Evolutionary conservation across 768 basidiomycete genomes (phyloP).

Genomic region (Fibroporia radiculosa): DNA sequence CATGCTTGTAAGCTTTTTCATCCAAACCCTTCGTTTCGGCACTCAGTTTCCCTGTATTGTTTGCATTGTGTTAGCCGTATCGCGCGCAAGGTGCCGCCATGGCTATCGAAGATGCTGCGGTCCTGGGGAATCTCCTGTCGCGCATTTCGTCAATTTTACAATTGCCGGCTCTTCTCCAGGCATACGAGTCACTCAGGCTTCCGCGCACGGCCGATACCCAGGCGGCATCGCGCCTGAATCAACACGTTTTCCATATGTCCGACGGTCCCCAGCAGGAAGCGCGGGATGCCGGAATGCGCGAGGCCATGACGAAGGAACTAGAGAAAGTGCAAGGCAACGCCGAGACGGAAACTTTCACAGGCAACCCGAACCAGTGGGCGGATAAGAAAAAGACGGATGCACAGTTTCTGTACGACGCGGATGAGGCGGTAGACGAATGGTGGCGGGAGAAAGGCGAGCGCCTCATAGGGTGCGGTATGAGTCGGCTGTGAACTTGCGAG

Average conservation of each 20-base stretch:
- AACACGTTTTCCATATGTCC: slow-evolving; percentile 44
- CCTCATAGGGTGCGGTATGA: too few species aligned
- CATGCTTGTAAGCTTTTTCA: slow-evolving; percentile 28
- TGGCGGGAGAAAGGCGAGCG: slow-evolving; percentile 30
- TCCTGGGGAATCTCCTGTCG: slow-evolving; percentile 41
- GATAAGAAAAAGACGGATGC: slow-evolving; percentile 39
- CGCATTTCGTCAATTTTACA: slow-evolving; percentile 35
- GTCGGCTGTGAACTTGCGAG: too few species aligned
- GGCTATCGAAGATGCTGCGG: slow-evolving; percentile 44
- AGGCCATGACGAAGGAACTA: slow-evolving; percentile 36
- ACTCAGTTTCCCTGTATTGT: neutral
- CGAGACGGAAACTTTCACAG: slow-evolving; percentile 17
- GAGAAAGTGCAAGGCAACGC: slow-evolving; percentile 16
- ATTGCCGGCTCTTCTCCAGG: slow-evolving; percentile 37
- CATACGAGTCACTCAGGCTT: slow-evolving; percentile 45
- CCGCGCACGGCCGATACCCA: slow-evolving; percentile 44
- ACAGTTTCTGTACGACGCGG: slow-evolving; percentile 52
- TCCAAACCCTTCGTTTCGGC: neutral
- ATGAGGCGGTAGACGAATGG: slow-evolving; percentile 42
- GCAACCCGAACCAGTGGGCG: slow-evolving; percentile 51
- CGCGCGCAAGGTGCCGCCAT: slow-evolving; percentile 36
- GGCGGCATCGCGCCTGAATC: slow-evolving; percentile 39
- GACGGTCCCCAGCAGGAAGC: slow-evolving; percentile 46
- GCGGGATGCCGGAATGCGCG: slow-evolving; percentile 44
- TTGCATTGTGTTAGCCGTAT: slow-evolving; percentile 24